Evolutionary conservation across 345 rosid species (phyloP), one percentile per base, ranked within the genome.

Genomic region (Geranium rotundifolium): DNA sequence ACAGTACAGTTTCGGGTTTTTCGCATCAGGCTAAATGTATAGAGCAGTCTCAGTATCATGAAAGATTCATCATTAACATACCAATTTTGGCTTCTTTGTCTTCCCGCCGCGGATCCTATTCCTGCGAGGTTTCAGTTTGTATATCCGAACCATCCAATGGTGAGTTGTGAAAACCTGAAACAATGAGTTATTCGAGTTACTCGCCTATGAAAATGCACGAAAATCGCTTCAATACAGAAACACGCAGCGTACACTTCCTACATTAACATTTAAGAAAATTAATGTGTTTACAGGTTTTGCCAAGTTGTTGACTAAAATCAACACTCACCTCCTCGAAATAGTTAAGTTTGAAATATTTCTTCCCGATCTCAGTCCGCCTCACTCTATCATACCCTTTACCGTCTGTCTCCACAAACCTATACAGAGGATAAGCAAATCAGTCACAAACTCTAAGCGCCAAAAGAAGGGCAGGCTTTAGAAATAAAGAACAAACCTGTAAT

Each of bases 111-210:
- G 83, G 54, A 90, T 78, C 73, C 95, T 85, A 82, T 92, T 92
- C 82, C 73, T 89, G 50, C 64, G 82, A 56, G 87, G 87, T 66
- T 87, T 92, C 75, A 89, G 73, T 73, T 93, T 90, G 83, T 90
- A 93, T 62, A 93, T 73, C 75, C 97, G 90, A 58, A 93, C 99
- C 99, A 90, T 93, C 96, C 99, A 93, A 62, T 93, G 99, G 73
- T 90, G 97, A 69, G 97, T 93, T 64, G 99, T 90, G 81, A 86
- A 93, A 63, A 84, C 99, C 99, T 93, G 60, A 16, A n/a, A 63
- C 59, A 41, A 34, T 3, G 13, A 41, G 9, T 41, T 1, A 63
- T 15, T 29, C 19, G 2, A 37, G 19, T 46, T 29, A 19, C 17
- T 63, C 29, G 62, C 56, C 13, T 7, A 65, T 63, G 66, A 15